Evolutionary conservation across 1,139 yeast species (phyloP), one percentile per base, ranked within the genome.

Genomic region (Hemisphaericaspora lyxosophila): DNA sequence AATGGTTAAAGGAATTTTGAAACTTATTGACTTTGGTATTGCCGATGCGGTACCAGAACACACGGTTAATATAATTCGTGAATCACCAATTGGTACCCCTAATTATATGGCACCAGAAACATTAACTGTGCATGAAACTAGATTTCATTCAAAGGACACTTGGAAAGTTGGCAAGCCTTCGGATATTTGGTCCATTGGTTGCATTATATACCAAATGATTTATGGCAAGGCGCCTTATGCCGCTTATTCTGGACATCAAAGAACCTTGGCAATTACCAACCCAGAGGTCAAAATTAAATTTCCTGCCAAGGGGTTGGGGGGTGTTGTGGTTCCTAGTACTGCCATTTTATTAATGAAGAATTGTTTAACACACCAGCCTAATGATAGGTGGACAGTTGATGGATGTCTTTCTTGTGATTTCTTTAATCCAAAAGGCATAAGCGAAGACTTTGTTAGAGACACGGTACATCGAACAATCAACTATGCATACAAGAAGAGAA

Each of bases 51-150:
- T 92, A 2, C 95, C 96, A 1, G 97, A 90, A 40, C 88, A 88
- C 54, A 92, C 98, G 0, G 81, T 86, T 22, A 92, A 92, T 52
- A 79, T 92, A 16, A 92, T 90, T 55, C 74, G 97, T 41, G 95
- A 88, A 45, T 79, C 89, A 5, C 97, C 88, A 57, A 85, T 89
- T 41, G 98, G 98, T 3, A 92, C 98, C 0, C 96, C 97, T 2
- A 88, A 86, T 58, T 92, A 92, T 59, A 92, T 92, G 98, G 97
- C 98, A 0, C 98, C 98, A 0, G 98, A 92, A 59, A 88, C 97
- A 0, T 67, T 90, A 40, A 72, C 84, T 31, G 78, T 79, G 38
- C 72, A 60, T 42, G 69, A 64, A 41, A 44, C 58, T 1, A 35
- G 47, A 5, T 39, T 51, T 37, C 62, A 48, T 33, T 56, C 37